These are phyloP conservation scores for Phaeotremella skinneri DNA, from an alignment of 768 basidiomycete genomes.

Conservation along the genomic window DNA sequence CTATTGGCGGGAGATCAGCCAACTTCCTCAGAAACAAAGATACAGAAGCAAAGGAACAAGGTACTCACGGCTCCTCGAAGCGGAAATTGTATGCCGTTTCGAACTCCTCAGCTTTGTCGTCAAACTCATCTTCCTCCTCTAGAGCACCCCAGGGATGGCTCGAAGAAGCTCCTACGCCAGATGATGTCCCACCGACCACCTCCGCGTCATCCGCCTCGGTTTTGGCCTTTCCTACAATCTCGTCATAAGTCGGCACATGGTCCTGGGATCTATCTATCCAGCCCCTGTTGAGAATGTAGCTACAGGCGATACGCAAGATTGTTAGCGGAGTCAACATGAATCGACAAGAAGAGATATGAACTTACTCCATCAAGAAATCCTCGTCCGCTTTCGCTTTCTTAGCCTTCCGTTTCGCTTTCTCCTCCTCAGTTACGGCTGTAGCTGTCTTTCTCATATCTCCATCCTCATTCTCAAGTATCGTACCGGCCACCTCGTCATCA, in stretches of 20 bases:
- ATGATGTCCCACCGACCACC: slow-evolving; percentile 35
- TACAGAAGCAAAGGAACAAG: background rate
- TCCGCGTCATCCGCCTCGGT: slow-evolving; percentile 29
- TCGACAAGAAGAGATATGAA: background rate
- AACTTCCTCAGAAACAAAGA: background rate
- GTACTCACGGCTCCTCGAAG: slow-evolving; percentile 87
- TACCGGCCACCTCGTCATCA: slow-evolving; percentile 36
- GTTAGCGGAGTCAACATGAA: background rate
- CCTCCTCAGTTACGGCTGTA: slow-evolving; percentile 38
- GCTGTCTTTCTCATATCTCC: slow-evolving; percentile 9
- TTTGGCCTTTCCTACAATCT: slow-evolving; percentile 59
- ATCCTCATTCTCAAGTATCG: slow-evolving; percentile 21
- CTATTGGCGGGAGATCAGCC: slow-evolving; percentile 51
- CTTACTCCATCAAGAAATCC: slow-evolving; percentile 67
- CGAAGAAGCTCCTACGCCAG: slow-evolving; percentile 39
- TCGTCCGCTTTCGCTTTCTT: slow-evolving; percentile 68
- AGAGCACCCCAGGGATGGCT: slow-evolving; percentile 48
- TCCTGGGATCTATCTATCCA: slow-evolving; percentile 82
- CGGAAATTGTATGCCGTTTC: slow-evolving; percentile 98
- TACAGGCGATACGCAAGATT: slow-evolving; percentile 48
- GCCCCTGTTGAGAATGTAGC: slow-evolving; percentile 94
- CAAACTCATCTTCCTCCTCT: slow-evolving; percentile 67
- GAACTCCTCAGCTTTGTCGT: slow-evolving; percentile 85
- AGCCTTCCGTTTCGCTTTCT: slow-evolving; percentile 45
- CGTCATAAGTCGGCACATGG: slow-evolving; percentile 79